A percentile compares a stretch with the other conserved stretches of the same genome.
These are phyloP conservation scores for Secale cereale DNA, from an alignment of 176 grass and related monocot species.

Conservation along the genomic window DNA sequence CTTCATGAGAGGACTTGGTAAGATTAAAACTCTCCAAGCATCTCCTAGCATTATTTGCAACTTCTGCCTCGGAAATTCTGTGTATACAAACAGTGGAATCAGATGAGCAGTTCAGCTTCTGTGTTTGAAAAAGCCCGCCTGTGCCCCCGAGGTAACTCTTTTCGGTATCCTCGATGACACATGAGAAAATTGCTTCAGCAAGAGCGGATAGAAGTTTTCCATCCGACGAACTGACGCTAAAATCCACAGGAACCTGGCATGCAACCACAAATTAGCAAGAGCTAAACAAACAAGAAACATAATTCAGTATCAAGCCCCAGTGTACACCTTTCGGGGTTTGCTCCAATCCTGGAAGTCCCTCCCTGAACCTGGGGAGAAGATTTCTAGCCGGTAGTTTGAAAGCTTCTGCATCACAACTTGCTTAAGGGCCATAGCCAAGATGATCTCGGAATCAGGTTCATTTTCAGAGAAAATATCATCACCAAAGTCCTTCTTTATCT, in stretches of 20 bases:
- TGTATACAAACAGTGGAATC: constrained; percentile 68
- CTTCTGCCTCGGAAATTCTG: constrained; percentile 53
- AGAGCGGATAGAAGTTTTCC: constrained; percentile 59
- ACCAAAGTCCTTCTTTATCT: constrained; percentile 39
- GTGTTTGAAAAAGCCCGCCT: constrained; percentile 28
- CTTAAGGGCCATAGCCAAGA: constrained; percentile 71
- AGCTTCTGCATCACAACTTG: constrained; percentile 68
- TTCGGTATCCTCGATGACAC: constrained; percentile 38
- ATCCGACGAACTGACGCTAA: constrained; percentile 65
- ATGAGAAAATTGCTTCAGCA: constrained; percentile 74
- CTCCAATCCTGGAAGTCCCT: constrained; percentile 48
- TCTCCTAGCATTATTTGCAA: constrained; percentile 48
- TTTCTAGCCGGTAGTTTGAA: constrained; percentile 56
- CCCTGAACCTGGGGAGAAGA: constrained; percentile 52
- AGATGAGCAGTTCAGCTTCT: constrained; percentile 50
- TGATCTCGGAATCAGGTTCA: constrained; percentile 34
- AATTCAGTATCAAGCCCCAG: not conserved
- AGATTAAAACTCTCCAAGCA: constrained; percentile 43
- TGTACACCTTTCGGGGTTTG: constrained; percentile 51
- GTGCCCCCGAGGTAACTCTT: constrained; percentile 27
- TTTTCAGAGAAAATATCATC: constrained; percentile 38
- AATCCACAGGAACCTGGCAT: constrained; percentile 40
- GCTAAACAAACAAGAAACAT: not conserved
- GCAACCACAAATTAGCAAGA: constrained; percentile 25
- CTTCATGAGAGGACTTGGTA: constrained; percentile 8